Percentiles rank a stretch among this genome's conserved stretches.
These are phyloP conservation scores for Abrus precatorius DNA, from an alignment of 306 rosid species.

Conservation along the genomic window DNA sequence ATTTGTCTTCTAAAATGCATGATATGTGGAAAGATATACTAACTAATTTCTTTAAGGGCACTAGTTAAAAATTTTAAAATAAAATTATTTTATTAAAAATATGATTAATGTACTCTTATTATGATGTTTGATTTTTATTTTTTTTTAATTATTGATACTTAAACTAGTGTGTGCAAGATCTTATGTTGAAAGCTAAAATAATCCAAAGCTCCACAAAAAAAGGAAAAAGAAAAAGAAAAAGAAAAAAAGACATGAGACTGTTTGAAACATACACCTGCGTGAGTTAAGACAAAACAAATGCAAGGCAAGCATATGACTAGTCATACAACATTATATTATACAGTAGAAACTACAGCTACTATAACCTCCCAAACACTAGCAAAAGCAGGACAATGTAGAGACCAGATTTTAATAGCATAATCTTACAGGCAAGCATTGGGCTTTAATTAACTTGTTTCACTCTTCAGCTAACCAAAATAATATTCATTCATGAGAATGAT, in stretches of 20 bases:
- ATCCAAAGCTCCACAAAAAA: background rate
- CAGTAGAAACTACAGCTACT: conserved; percentile 4
- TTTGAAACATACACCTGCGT: background rate
- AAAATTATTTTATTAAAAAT: too few species aligned
- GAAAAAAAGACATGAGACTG: background rate
- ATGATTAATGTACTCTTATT: too few species aligned
- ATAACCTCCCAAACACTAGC: background rate
- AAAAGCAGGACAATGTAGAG: background rate
- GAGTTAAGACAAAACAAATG: conserved; percentile 17
- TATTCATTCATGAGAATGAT: background rate
- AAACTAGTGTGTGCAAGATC: too few species aligned
- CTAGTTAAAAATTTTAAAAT: too few species aligned
- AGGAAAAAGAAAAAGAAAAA: background rate
- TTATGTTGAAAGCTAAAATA: background rate
- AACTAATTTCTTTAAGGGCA: too few species aligned
- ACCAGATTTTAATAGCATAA: background rate
- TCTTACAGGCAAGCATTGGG: background rate
- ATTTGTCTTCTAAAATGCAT: background rate
- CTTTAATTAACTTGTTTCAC: background rate
- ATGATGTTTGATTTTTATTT: too few species aligned
- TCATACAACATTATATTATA: conserved; percentile 15
- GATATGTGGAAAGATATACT: background rate
- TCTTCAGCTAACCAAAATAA: background rate
- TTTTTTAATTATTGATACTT: too few species aligned
- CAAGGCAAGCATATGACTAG: conserved; percentile 12